These are phyloP conservation scores for Tephrocybe sp. DNA, from an alignment of 768 basidiomycete genomes.

Conservation along the genomic window DNA sequence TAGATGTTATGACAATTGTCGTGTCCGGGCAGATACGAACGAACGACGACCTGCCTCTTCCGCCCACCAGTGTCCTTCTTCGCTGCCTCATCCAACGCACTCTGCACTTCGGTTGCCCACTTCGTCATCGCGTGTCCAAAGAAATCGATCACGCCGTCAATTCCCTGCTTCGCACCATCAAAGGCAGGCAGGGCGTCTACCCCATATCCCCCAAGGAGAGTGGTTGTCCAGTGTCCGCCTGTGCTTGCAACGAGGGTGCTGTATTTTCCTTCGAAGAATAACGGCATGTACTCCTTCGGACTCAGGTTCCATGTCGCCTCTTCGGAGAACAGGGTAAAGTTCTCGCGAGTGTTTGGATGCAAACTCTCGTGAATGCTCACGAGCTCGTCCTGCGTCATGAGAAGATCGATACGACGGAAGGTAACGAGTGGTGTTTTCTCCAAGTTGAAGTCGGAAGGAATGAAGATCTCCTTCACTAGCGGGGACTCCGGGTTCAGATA, in stretches of 20 bases:
- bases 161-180: slow-evolving; percentile 39
- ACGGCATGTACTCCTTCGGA: slow-evolving; percentile 48
- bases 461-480: slow-evolving; percentile 27
- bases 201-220: slow-evolving; percentile 38
- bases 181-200: slow-evolving; percentile 1
- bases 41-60: slow-evolving; percentile 47
- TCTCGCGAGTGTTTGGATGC: slow-evolving; percentile 24
- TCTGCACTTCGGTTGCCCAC: slow-evolving; percentile 55
- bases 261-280: slow-evolving; percentile 52
- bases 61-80: slow-evolving; percentile 16
- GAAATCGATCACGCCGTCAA: slow-evolving; percentile 52
- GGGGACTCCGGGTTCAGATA: slow-evolving; percentile 59
- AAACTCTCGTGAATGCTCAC: slow-evolving; percentile 37
- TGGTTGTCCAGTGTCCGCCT: slow-evolving; percentile 69
- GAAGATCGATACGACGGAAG: slow-evolving; percentile 64
- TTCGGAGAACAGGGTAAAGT: slow-evolving; percentile 49
- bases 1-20: slow-evolving; percentile 55
- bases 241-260: slow-evolving; percentile 62
- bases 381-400: slow-evolving; percentile 48
- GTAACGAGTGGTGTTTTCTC: slow-evolving; percentile 57
- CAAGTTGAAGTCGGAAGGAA: slow-evolving; percentile 55
- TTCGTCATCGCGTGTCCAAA: slow-evolving; percentile 53
- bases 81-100: slow-evolving; percentile 33
- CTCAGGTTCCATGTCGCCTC: slow-evolving; percentile 54
- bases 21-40: slow-evolving; percentile 64